These are phyloP conservation scores for Phytophthora pistaciae DNA, from an alignment of 352 stramenopile species.

Conservation along the genomic window DNA sequence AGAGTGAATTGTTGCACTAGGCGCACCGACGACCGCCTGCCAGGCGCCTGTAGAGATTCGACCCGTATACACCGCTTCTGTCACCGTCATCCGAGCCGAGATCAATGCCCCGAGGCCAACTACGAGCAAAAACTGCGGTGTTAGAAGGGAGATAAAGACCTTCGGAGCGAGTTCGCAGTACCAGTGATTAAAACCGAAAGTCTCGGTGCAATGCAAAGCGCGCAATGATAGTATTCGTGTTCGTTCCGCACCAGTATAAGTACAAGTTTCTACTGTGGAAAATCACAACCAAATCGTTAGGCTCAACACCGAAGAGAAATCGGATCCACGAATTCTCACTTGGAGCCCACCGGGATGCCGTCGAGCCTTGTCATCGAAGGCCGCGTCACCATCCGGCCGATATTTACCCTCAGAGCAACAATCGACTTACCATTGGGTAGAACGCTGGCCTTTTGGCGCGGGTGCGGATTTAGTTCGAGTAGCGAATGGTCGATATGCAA, in stretches of 20 bases:
- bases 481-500: too few relatives aligned
- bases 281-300: not conserved
- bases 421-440: constrained; percentile 21
- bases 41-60: constrained; percentile 50
- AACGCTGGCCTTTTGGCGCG: constrained; percentile 5
- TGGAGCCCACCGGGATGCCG: constrained; percentile 67
- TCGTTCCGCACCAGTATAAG: constrained; percentile 82
- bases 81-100: constrained; percentile 46
- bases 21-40: constrained; percentile 49
- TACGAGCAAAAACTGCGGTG: constrained; percentile 18
- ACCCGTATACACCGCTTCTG: constrained; percentile 67
- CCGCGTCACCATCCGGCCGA: constrained; percentile 46
- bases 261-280: constrained; percentile 49
- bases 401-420: constrained; percentile 12
- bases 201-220: constrained; percentile 47
- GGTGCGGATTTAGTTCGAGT: too few relatives aligned
- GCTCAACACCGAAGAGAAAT: too few relatives aligned
- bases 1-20: constrained; percentile 47
- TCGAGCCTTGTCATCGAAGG: constrained; percentile 61
- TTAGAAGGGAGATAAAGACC: not conserved
- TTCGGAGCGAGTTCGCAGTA: constrained; percentile 59
- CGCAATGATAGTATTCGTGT: constrained; percentile 64
- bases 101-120: constrained; percentile 66
- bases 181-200: constrained; percentile 62
- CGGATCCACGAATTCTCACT: constrained; percentile 20